These are phyloP conservation scores for Aspergillus sp. DNA, from an alignment of 2,329 filamentous ascomycete genomes.

Conservation along the genomic window DNA sequence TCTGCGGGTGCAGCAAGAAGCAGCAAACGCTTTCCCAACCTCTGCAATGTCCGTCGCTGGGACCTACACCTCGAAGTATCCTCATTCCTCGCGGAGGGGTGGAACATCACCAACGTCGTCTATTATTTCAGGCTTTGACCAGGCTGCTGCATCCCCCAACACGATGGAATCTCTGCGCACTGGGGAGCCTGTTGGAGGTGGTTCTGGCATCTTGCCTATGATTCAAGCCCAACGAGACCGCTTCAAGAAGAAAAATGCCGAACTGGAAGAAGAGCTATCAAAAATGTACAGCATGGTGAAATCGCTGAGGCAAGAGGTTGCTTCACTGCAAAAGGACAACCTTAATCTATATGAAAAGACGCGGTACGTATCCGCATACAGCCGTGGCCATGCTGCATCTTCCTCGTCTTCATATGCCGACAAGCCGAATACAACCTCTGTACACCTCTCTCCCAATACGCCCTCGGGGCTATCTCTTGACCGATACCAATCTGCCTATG, in stretches of 20 bases:
- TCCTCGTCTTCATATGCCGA: conserved; percentile 53
- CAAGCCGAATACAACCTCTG: conserved; percentile 68
- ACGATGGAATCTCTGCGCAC: conserved; percentile 53
- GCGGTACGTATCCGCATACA: conserved; percentile 90
- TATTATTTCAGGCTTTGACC: conserved; percentile 95
- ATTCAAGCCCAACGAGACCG: conserved; percentile 94
- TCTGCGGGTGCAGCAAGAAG: conserved; percentile 75
- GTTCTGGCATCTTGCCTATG: conserved; percentile 91
- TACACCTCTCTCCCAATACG: conserved; percentile 52
- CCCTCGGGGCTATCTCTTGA: conserved; percentile 63
- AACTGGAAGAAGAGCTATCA: conserved; percentile 83
- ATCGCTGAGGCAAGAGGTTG: conserved; percentile 79
- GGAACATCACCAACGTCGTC: conserved; percentile 85
- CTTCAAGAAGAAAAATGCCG: conserved; percentile 90
- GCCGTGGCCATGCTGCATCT: conserved; percentile 54
- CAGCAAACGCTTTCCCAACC: conserved; percentile 69
- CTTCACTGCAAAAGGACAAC: conserved; percentile 91
- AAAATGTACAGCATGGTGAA: conserved; percentile 75
- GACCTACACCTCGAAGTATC: conserved; percentile 75
- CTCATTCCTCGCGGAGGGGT: conserved; percentile 61
- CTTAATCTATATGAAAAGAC: conserved; percentile 96
- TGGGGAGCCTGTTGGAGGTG: conserved; percentile 62
- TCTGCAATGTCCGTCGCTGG: conserved; percentile 88
- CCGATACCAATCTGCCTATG: conserved; percentile 84
- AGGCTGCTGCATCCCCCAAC: conserved; percentile 45